These are phyloP conservation scores for Aspergillus thermomutatus DNA, from an alignment of 2,329 filamentous ascomycete genomes.

Conservation along the genomic window DNA sequence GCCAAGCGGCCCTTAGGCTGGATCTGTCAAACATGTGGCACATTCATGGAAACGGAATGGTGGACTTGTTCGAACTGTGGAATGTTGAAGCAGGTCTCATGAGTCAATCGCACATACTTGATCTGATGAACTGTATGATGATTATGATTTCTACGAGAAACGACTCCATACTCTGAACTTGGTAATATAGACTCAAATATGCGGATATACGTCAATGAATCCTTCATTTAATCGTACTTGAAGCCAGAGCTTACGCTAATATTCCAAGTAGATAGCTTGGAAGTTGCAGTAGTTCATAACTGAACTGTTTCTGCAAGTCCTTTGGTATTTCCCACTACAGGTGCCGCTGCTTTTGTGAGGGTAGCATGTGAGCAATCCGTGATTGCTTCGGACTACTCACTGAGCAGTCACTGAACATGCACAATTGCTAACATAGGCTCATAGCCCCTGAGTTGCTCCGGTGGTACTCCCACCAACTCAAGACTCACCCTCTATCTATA, in stretches of 20 bases:
- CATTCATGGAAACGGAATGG: slow-evolving; percentile 63
- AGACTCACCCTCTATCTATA: too few relatives aligned
- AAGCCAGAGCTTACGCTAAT: not conserved
- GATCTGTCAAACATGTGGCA: slow-evolving; percentile 56
- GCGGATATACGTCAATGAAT: not conserved
- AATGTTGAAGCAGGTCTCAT: slow-evolving; percentile 55
- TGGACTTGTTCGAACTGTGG: slow-evolving; percentile 63
- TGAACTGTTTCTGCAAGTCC: too few relatives aligned
- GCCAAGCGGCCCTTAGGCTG: slow-evolving; percentile 53
- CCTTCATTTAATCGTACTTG: not conserved
- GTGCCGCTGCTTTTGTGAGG: too few relatives aligned
- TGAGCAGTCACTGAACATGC: too few relatives aligned
- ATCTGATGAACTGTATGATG: not conserved
- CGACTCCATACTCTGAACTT: not conserved
- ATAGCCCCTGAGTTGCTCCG: too few relatives aligned
- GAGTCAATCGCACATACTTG: not conserved
- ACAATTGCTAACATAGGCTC: too few relatives aligned
- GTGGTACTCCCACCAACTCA: too few relatives aligned
- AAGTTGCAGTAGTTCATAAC: not conserved
- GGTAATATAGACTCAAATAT: not conserved
- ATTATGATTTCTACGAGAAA: not conserved
- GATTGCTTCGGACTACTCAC: too few relatives aligned
- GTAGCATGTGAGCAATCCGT: too few relatives aligned
- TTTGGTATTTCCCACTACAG: too few relatives aligned
- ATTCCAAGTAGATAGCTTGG: not conserved